These are phyloP conservation scores for Kalmusia sp. DNA, from an alignment of 2,329 filamentous ascomycete genomes.

Conservation along the genomic window DNA sequence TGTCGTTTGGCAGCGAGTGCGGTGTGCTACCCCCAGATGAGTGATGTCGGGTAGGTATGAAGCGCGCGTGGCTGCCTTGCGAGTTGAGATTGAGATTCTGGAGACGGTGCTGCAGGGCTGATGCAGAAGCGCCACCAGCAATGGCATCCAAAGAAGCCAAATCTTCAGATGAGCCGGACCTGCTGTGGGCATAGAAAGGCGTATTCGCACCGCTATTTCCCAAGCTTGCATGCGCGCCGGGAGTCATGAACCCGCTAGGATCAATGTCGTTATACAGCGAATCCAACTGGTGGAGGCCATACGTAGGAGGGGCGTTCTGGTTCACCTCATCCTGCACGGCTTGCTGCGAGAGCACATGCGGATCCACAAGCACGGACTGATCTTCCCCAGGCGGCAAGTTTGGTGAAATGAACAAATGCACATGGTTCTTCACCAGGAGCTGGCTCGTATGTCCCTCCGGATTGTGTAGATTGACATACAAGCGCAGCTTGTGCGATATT, in stretches of 20 bases:
- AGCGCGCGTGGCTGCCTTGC: slow-evolving; percentile 41
- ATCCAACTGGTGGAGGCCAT: slow-evolving; percentile 88
- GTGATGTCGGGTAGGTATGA: slow-evolving; percentile 25
- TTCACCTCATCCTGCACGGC: slow-evolving; percentile 63
- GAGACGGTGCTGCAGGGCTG: slow-evolving; percentile 74
- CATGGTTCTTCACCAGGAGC: slow-evolving; percentile 86
- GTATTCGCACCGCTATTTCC: slow-evolving; percentile 68
- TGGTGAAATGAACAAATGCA: slow-evolving; percentile 95
- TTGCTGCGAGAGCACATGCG: slow-evolving; percentile 43
- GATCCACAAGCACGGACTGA: slow-evolving; percentile 69
- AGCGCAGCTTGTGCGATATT: slow-evolving; percentile 88
- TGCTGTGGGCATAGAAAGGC: slow-evolving; percentile 74
- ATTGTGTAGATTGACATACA: slow-evolving; percentile 90
- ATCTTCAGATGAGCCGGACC: slow-evolving; percentile 82
- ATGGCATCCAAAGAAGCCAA: slow-evolving; percentile 64
- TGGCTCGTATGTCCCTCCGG: slow-evolving; percentile 95
- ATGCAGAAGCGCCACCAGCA: slow-evolving; percentile 58
- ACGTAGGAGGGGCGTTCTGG: slow-evolving; percentile 83
- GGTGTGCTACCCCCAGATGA: slow-evolving; percentile 46
- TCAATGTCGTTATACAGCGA: slow-evolving; percentile 90
- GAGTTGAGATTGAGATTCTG: slow-evolving; percentile 55
- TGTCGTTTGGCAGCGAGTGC: slow-evolving; percentile 32
- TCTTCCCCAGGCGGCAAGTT: slow-evolving; percentile 88
- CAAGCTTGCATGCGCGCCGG: slow-evolving; percentile 67
- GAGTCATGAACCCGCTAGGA: slow-evolving; percentile 79